Evolutionary conservation across 306 rosid genomes (phyloP).

Genomic region (Rubus idaeus): DNA sequence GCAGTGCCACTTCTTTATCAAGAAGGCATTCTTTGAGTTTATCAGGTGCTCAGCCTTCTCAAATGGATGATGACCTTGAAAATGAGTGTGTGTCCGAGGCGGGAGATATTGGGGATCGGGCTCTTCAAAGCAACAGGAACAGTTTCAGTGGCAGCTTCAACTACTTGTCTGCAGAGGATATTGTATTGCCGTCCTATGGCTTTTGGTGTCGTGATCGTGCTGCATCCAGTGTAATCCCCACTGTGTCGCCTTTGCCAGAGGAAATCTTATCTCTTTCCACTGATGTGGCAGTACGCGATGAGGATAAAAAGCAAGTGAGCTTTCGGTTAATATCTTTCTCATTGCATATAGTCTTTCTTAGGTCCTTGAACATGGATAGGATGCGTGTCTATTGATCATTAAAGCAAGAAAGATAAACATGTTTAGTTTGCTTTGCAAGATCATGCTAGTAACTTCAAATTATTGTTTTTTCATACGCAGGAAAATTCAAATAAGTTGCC

Average conservation of each 20-base stretch:
- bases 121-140: slow-evolving; percentile 52
- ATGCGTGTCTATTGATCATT: not conserved
- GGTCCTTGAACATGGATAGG: not conserved
- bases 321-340: slow-evolving; percentile 10
- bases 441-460: not conserved
- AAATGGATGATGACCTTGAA: slow-evolving; percentile 39
- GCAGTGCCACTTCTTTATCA: slow-evolving; percentile 46
- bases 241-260: slow-evolving; percentile 41
- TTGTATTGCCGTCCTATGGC: slow-evolving; percentile 27
- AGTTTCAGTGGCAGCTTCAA: slow-evolving; percentile 44
- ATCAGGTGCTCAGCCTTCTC: slow-evolving; percentile 34
- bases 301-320: slow-evolving; percentile 50
- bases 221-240: slow-evolving; percentile 20
- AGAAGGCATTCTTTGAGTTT: slow-evolving; percentile 58
- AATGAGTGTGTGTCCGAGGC: slow-evolving; percentile 70
- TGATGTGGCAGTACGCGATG: slow-evolving; percentile 29
- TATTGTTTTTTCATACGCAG: slow-evolving; percentile 21
- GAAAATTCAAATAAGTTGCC: slow-evolving; percentile 25
- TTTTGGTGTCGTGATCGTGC: slow-evolving; percentile 19
- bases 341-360: not conserved
- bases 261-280: slow-evolving; percentile 32
- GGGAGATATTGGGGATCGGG: slow-evolving; percentile 89
- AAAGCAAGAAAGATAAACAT: not conserved
- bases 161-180: slow-evolving; percentile 36
- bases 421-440: not conserved